Percentiles rank a stretch among this genome's conserved stretches.
Conservation (phyloP, 495 filamentous ascomycete genomes). For the Penicillium roqueforti region DNA sequence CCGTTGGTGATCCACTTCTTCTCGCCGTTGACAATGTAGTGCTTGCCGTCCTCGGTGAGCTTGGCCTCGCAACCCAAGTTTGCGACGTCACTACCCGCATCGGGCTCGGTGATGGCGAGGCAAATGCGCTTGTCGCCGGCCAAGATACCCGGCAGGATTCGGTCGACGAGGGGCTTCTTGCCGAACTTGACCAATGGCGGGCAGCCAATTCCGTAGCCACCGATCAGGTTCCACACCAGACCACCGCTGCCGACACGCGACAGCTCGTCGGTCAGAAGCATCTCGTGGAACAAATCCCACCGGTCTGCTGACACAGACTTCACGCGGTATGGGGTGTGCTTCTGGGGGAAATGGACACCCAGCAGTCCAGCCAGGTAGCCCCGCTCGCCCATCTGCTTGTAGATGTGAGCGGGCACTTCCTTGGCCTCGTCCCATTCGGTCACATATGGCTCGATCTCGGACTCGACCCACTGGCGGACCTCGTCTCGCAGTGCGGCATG, state of each 20-base stretch:
- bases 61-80: slow-evolving; percentile 94
- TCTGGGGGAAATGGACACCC: slow-evolving; percentile 69
- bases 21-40: slow-evolving; percentile 98
- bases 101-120: slow-evolving; percentile 78
- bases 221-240: slow-evolving; percentile 97
- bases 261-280: slow-evolving; percentile 90
- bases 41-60: slow-evolving; percentile 88
- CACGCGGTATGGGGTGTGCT: slow-evolving; percentile 65
- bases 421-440: slow-evolving; percentile 96
- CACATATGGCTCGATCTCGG: slow-evolving; percentile 84
- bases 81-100: slow-evolving; percentile 83
- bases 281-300: slow-evolving; percentile 98
- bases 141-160: slow-evolving; percentile 77
- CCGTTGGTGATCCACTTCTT: slow-evolving; percentile 99
- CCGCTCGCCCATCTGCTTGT: slow-evolving; percentile 89
- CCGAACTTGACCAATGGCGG: slow-evolving; percentile 91
- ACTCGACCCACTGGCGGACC: slow-evolving; percentile 86
- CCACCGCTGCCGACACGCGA: slow-evolving; percentile 85
- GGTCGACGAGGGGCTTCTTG: slow-evolving; percentile 81
- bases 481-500: slow-evolving; percentile 87
- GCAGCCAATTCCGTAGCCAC: slow-evolving; percentile 89
- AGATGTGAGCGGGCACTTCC: slow-evolving; percentile 80
- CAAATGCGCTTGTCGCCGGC: slow-evolving; percentile 95
- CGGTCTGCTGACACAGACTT: slow-evolving; percentile 77
- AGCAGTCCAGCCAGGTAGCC: slow-evolving; percentile 90